Conservation (phyloP, 2,329 filamentous ascomycete genomes). For the Ophiostoma ips region DNA sequence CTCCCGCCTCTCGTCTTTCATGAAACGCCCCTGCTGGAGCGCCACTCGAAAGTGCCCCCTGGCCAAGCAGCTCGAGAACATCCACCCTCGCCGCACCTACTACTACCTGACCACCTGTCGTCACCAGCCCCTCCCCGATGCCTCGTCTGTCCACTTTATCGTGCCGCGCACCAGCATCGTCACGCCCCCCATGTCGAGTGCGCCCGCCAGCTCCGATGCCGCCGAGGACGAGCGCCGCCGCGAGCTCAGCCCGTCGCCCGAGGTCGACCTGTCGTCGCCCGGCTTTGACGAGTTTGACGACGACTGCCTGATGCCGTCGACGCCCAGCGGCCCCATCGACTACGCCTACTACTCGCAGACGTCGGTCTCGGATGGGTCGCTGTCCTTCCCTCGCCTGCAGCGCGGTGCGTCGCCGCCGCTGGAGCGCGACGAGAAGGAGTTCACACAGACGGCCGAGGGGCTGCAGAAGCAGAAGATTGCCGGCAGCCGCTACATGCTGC, state of each 20-base stretch:
- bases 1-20: constrained; percentile 75
- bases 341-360: background rate
- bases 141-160: constrained; percentile 30
- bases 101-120: constrained; percentile 88
- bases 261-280: constrained; percentile 77
- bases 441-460: constrained; percentile 85
- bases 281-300: constrained; percentile 51
- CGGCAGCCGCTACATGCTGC: constrained; percentile 25
- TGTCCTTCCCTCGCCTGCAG: constrained; percentile 24
- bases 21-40: constrained; percentile 76
- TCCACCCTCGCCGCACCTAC: constrained; percentile 89
- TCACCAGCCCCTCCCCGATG: constrained; percentile 66
- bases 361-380: background rate
- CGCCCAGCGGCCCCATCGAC: constrained; percentile 44
- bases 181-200: constrained; percentile 70
- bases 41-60: constrained; percentile 69
- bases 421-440: constrained; percentile 91
- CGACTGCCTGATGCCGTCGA: constrained; percentile 42
- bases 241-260: constrained; percentile 78
- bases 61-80: constrained; percentile 81
- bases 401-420: constrained; percentile 76
- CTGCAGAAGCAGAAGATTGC: constrained; percentile 54
- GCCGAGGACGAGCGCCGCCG: constrained; percentile 49
- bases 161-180: constrained; percentile 45
- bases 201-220: constrained; percentile 56